Conservation (phyloP, 768 basidiomycete species). For the Trametes elegans region DNA sequence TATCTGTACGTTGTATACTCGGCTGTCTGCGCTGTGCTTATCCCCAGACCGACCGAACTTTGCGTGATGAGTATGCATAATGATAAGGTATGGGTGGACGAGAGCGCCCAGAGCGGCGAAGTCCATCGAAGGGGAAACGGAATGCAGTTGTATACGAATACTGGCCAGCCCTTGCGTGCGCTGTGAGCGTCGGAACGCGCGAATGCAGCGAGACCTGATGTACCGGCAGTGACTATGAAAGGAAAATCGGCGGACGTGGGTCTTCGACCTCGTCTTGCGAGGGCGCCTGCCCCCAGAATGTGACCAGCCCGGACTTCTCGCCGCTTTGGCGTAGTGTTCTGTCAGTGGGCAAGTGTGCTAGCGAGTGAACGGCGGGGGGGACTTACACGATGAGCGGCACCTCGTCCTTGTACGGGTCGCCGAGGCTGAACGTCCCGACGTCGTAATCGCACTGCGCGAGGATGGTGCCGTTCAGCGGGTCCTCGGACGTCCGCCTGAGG, state of each 20-base stretch:
- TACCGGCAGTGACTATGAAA: background rate
- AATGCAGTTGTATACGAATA: no score
- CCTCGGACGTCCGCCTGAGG: conserved; percentile 39
- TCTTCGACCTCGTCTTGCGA: background rate
- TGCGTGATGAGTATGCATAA: background rate
- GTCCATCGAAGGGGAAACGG: no score
- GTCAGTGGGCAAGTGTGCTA: background rate
- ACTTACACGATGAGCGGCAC: conserved; percentile 60
- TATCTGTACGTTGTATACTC: conserved; percentile 18
- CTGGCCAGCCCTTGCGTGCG: no score
- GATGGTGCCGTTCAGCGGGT: conserved; percentile 43
- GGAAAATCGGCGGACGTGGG: background rate
- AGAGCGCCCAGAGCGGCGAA: no score
- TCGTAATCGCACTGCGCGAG: conserved; percentile 57
- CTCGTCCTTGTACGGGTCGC: conserved; percentile 51
- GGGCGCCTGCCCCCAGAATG: conserved; percentile 3
- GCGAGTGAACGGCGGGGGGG: background rate
- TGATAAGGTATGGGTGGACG: background rate
- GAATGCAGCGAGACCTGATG: no score
- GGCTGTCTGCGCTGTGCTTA: background rate
- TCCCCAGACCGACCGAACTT: no score
- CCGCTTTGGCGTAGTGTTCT: background rate
- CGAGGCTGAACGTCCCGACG: conserved; percentile 56
- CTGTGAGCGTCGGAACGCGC: no score
- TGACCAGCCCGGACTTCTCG: conserved; percentile 19